Base-by-base conservation (phyloP, 2,329 filamentous ascomycete genomes). In the Verticillium isaacii region DNA sequence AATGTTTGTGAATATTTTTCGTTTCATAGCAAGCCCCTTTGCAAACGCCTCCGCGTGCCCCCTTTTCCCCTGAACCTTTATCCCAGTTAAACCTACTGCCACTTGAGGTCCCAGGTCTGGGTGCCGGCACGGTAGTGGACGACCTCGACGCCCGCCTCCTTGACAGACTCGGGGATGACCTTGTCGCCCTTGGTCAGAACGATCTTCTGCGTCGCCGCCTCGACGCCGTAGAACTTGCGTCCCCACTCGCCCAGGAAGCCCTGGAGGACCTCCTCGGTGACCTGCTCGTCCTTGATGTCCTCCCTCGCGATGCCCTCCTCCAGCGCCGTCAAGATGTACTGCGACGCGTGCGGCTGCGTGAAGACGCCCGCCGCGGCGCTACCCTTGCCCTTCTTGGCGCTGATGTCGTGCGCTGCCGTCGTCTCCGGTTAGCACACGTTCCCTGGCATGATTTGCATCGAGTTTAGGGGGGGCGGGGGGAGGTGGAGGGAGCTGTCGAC, bases 361-460 rank as follows among this genome's bases (percentile, higher is more conserved):
- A 92, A 94, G 54, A 93, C 90, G 5, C 91, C 91, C 0, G 91
- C 91, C 0, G 89, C 85, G 1, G 87, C 83, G 71, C 78, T 82
- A 57, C 80, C 80, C 58, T 77, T 76, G 23, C 81, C 84, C 60
- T 83, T 81, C 76, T 90, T 90, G 64, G 84, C 81, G 32, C 71
- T 74, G 23, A 83, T 78, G 50, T 83, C 80, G 72, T 90, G 88
- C 19, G 87, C 58, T 59, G 29, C 29, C 34, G 14, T 36, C 34
- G 9, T 4, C 34, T 5, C 17, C 12, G 3, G 41, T 36, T 37
- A 54, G n/a, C 32, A 29, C 39, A 6, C 5, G 11, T 12, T 12
- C 45, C 45, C n/a, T 15, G 4, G 14, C 45, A 52, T 23, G 19
- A 19, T 12, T 52, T 25, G n/a, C 45, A 11, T 23, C 23, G 8